Base-by-base conservation (phyloP, 352 stramenopile species). In the Pythium folliculosum region DNA sequence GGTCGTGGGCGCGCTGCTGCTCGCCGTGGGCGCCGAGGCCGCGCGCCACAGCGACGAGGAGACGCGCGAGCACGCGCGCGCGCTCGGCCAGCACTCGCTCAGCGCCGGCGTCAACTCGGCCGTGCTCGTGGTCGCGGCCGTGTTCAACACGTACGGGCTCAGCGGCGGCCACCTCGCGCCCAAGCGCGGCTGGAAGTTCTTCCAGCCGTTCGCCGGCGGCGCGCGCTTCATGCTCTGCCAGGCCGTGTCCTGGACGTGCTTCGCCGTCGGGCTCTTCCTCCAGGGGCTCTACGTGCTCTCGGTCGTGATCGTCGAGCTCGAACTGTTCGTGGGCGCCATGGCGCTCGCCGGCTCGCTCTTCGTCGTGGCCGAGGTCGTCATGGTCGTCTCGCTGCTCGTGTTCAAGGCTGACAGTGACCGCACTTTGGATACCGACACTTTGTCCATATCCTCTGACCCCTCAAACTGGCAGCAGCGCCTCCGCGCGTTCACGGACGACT, bases 61-160 rank as follows among this genome's bases (percentile, higher is more conserved):
- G 70, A 40, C 62, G 66, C 32, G 71, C 73, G 35, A 71, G 58
- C 19, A 82, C 60, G 23, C 78, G 6, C 63, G 38, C 27, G 45
- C 50, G 13, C 54, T 71, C 58, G 67, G 72, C 35, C 55, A 69
- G 48, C 90, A 90, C 65, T 75, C 85, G 4, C 71, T 91, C 60
- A 76, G 72, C 48, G 77, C 80, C 5, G 86, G 80, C 17, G 22
- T 94, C 2, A 78, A 83, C 14, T 92, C 85, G 16, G 69, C 93
- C 14, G 67, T 77, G 10, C 73, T 95, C 4, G 88, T 90, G 45
- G 63, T 93, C n/a, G 91, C 86, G 13, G 84, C 85, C 5, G 65
- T 91, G 19, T 80, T 92, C 60, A 95, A 90, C 76, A 95, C 88
- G 51, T 95, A 95, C 66, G 86, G 86, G 6, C 75, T 95, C 27